Evolutionary conservation across 2,329 filamentous ascomycete genomes (phyloP), one percentile per base, ranked within the genome.

Genomic region (Sarocladiaceae sp.): DNA sequence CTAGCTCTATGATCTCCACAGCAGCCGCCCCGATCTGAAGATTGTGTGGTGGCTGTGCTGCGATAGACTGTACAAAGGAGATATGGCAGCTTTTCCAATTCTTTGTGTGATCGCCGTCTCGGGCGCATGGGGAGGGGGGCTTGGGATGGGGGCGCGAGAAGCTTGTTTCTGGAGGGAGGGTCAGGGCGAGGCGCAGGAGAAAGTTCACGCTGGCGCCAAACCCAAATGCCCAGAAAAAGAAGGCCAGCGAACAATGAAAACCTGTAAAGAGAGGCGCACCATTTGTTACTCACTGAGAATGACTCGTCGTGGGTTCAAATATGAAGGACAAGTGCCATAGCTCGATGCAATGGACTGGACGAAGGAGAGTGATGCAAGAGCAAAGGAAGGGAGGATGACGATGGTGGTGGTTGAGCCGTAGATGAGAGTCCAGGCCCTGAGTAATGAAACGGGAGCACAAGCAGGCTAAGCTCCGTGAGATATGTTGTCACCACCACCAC

Each of bases 121-220:
- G 17, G 17, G 7, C 37, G 37, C 15, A 6, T 10, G 33, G 15
- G 33, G 33, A 20, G 37, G 20, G 7, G 17, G 4, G 17, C 8
- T 12, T 23, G 20, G 37, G 5, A 12, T 7, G 17, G 37, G 17
- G 17, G 23, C 37, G 18, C 6, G 8, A 40, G 17, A 40, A 40
- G 37, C 37, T 40, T 40, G 37, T 40, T 40, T 40, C 17, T 7
- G 15, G 22, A 17, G 23, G 40, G 25, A 33, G 29, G 29, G 29
- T 33, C 13, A 10, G 17, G 40, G 23, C 40, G 40, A 5, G 17
- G 40, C 39, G 39, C 18, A 42, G 40, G 23, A 29, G 40, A 46
- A 29, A 17, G 25, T 46, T 29, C 40, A 46, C 23, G 12, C n/a
- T 29, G 40, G 40, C 40, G 40, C 40, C 22, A 46, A 46, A 46